Conservation (phyloP, 306 rosid genomes). For the Cucumis sativus region DNA sequence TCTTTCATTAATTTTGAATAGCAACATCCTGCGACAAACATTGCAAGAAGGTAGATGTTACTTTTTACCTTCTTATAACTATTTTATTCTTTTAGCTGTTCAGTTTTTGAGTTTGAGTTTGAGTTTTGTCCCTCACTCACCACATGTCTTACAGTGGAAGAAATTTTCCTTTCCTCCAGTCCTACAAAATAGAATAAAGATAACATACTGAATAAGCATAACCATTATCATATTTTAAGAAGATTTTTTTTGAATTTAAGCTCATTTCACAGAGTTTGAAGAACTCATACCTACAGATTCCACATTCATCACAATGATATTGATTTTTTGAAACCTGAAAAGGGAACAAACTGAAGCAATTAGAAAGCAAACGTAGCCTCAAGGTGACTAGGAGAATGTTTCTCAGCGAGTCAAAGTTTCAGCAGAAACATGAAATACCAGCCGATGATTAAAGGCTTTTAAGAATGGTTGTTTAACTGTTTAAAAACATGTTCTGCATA, state of each 20-base stretch:
- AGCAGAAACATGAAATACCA: not conserved
- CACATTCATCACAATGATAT: conserved; percentile 72
- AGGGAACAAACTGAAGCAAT: conserved; percentile 3
- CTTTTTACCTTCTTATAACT: not conserved
- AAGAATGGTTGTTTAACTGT: too few species aligned
- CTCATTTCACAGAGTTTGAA: not conserved
- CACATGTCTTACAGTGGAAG: conserved; percentile 63
- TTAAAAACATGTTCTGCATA: too few species aligned
- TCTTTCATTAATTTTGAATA: conserved; percentile 49
- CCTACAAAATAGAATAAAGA: conserved; percentile 19
- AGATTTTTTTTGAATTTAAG: not conserved
- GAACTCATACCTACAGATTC: conserved; percentile 70
- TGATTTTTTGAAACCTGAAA: conserved; percentile 45
- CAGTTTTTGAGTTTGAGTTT: not conserved
- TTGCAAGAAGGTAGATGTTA: not conserved
- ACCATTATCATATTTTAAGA: not conserved
- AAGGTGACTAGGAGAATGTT: not conserved
- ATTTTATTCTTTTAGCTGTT: not conserved
- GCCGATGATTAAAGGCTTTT: too few species aligned
- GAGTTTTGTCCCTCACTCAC: conserved; percentile 19
- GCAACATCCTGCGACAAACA: conserved; percentile 47
- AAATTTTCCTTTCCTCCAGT: conserved; percentile 58
- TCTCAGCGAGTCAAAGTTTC: not conserved
- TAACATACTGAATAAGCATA: not conserved
- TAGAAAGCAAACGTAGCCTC: not conserved